phyloP scores from a whole-genome alignment of 306 rosid genomes.

The Mimosa bimucronata region DNA sequence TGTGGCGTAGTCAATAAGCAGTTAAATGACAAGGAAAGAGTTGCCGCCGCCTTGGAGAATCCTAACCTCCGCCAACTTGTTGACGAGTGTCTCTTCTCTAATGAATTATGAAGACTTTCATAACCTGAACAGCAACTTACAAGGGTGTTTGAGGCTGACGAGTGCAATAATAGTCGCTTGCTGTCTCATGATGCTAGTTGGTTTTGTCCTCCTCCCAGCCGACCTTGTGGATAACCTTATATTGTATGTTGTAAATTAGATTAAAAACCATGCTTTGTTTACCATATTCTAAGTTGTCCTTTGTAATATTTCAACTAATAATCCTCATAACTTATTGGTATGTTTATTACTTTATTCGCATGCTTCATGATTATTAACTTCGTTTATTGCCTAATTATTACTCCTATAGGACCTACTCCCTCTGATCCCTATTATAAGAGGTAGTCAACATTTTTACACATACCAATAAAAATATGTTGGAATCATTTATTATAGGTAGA shows the following conservation, averaged over 20 bases:
- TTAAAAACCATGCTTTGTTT: constrained; percentile 10
- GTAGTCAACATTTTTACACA: too few species aligned
- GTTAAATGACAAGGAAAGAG: constrained; percentile 92
- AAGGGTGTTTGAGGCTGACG: constrained; percentile 32
- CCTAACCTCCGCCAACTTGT: constrained; percentile 97
- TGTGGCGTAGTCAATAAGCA: constrained; percentile 82
- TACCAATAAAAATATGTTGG: too few species aligned
- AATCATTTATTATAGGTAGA: too few species aligned
- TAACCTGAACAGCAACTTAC: constrained; percentile 33
- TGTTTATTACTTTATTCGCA: background rate
- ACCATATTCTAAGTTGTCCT: background rate
- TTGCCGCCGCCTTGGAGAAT: constrained; percentile 96
- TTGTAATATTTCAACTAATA: constrained; percentile 11
- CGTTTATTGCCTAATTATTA: too few species aligned
- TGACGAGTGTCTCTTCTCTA: constrained; percentile 88
- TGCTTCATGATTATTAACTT: background rate
- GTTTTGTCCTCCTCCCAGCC: constrained; percentile 10
- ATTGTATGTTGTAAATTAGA: constrained; percentile 34
- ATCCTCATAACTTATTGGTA: background rate
- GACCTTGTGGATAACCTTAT: constrained; percentile 2
- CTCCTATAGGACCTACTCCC: too few species aligned
- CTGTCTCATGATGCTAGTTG: constrained; percentile 21
- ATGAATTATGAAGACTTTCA: constrained; percentile 66
- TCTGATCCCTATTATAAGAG: too few species aligned
- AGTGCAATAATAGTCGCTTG: constrained; percentile 27